Conservation (phyloP, 163 green algal species). For the Scenedesmus sp. region DNA sequence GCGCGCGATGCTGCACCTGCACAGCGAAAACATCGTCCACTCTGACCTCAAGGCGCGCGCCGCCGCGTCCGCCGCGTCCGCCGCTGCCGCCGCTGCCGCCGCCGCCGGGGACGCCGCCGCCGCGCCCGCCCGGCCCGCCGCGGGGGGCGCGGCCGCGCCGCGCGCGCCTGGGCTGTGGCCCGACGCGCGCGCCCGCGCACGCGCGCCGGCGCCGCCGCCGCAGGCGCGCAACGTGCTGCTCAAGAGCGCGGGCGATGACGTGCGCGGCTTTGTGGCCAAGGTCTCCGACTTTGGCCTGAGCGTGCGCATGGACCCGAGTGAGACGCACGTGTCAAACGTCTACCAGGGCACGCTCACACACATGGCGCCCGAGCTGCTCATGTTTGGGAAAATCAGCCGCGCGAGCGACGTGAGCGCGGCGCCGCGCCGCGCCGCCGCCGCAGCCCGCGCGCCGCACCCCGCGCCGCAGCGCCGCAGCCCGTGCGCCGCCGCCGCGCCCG, state of each 20-base stretch:
- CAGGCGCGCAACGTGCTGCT: slow-evolving; percentile 66
- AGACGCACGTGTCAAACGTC: slow-evolving; percentile 61
- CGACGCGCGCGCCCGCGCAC: no score
- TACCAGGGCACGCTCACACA: slow-evolving; percentile 53
- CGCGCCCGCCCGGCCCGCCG: no score
- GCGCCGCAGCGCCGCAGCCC: no score
- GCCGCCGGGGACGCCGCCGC: no score
- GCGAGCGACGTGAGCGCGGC: slow-evolving; percentile 51
- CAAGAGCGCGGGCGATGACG: slow-evolving; percentile 61
- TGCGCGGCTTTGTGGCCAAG: slow-evolving; percentile 73
- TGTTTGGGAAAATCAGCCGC: slow-evolving; percentile 32
- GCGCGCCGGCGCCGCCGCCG: no score
- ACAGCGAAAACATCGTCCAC: slow-evolving; percentile 42
- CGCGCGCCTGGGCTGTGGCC: no score
- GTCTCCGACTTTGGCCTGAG: slow-evolving; percentile 69
- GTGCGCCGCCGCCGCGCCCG: no score
- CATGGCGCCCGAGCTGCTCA: slow-evolving; percentile 44
- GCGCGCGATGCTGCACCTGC: slow-evolving; percentile 41
- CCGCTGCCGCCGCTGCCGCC: neutral
- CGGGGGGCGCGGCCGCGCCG: no score
- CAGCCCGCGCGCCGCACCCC: no score
- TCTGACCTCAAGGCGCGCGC: slow-evolving; percentile 37
- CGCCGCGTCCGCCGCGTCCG: neutral
- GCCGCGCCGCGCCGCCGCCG: no score
- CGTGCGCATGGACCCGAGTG: slow-evolving; percentile 54